These are phyloP conservation scores for Cymbopogon flexuosus DNA, from an alignment of 202 grass and related monocot genomes.

Conservation along the genomic window DNA sequence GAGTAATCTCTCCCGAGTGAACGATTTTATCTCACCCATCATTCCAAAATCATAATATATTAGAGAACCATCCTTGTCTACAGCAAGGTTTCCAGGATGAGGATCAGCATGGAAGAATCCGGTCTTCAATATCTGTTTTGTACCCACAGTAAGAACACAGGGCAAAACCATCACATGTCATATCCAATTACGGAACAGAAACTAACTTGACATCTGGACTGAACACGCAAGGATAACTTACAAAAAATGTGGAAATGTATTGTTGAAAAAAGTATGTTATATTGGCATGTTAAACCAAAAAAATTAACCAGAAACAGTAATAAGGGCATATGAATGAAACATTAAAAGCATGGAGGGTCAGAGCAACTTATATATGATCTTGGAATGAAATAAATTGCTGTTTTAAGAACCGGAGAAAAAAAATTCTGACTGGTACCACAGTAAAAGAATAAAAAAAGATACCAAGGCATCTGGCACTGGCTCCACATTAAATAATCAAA, in stretches of 20 bases:
- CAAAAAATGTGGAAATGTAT: background rate
- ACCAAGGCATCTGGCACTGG: background rate
- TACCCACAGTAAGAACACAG: constrained; percentile 11
- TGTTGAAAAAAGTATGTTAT: background rate
- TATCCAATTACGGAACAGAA: background rate
- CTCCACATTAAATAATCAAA: background rate
- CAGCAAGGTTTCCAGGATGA: constrained; percentile 94
- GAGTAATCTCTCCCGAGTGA: constrained; percentile 85
- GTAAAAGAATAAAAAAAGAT: background rate
- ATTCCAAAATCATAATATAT: constrained; percentile 99
- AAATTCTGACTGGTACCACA: background rate
- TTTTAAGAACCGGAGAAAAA: background rate
- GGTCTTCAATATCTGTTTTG: constrained; percentile 81
- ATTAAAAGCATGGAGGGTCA: background rate
- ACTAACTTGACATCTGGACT: constrained; percentile 8
- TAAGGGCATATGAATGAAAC: background rate
- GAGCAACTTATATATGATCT: background rate
- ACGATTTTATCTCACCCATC: constrained; percentile 99
- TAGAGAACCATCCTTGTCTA: constrained; percentile 72
- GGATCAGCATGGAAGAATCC: constrained; percentile 98
- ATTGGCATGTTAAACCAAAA: background rate
- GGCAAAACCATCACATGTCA: constrained; percentile 10
- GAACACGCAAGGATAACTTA: background rate
- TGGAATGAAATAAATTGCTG: background rate
- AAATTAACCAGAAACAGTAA: background rate